Base-by-base conservation (phyloP, 805 yeast genomes). In the Torulaspora delbrueckii region DNA sequence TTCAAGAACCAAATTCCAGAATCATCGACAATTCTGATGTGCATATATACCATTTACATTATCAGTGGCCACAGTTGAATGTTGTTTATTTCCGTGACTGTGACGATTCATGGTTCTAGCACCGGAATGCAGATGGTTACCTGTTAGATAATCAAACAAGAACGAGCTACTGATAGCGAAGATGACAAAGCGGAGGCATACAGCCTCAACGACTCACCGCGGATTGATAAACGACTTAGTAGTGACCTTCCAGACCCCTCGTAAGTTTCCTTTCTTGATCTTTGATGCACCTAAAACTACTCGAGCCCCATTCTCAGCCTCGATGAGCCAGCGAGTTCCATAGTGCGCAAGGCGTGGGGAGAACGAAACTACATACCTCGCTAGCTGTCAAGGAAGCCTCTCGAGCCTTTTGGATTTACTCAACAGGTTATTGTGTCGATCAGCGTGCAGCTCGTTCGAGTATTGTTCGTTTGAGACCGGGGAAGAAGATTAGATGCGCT, bases 131-230 rank as follows among this genome's bases (percentile, higher is more conserved):
- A 37, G 18, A 37, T 13, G 41, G 41, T 28, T 18, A 22, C 42
- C 32, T 33, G 24, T 18, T 25, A 18, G 37, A 34, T 34, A 34
- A 25, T 22, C 13, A n/a, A 19, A 26, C 22, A 4, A 19, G 22
- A 31, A 31, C 35, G 18, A 34, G 37, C 7, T 24, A 40, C 31
- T 40, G 43, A 40, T 32, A 40, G 37, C 30, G 37, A 19, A 19
- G 22, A 40, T 32, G 43, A 40, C 43, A 40, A 40, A 40, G 42
- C 34, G 25, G 26, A 16, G 37, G 34, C 22, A 4, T 19, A 5
- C 31, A 24, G 31, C 24, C 26, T 24, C 33, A 34, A 40, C 43
- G 43, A 34, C 13, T 10, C n/a, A n/a, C 19, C 19, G 13, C n/a
- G 18, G 25, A 22, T 23, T 30, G 9, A 22, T 25, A 40, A 32